Percentiles rank a stretch among this genome's conserved stretches.
phyloP scores from a whole-genome alignment of 257 asterid species.

The Fraxinus cuspidata region DNA sequence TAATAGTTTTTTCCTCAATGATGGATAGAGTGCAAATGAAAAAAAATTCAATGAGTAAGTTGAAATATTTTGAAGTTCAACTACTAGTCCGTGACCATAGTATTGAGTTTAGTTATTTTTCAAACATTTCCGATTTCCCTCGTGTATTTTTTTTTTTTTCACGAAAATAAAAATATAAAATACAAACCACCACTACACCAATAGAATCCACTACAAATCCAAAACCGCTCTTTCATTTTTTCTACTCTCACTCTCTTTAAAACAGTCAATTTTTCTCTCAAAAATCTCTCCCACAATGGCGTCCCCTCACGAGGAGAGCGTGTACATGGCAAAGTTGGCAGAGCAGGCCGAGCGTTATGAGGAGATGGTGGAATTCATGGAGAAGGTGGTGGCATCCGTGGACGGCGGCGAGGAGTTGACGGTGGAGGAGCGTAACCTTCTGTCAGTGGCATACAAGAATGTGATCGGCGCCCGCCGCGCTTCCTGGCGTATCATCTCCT shows the following conservation, averaged over 20 bases:
- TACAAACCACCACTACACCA: neutral
- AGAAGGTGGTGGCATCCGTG: constrained; percentile 66
- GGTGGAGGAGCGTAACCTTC: constrained; percentile 81
- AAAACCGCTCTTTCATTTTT: constrained; percentile 13
- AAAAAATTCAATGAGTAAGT: too few species aligned
- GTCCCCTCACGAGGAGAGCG: constrained; percentile 79
- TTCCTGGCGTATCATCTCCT: constrained; percentile 75
- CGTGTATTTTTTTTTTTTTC: too few species aligned
- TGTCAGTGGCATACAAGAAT: constrained; percentile 76
- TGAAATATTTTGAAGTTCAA: too few species aligned
- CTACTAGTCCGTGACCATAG: too few species aligned
- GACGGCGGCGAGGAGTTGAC: constrained; percentile 67
- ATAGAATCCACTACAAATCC: neutral
- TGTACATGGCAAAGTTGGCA: constrained; percentile 88
- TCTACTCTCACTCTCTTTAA: constrained; percentile 22
- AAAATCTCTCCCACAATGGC: constrained; percentile 43
- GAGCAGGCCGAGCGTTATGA: constrained; percentile 95
- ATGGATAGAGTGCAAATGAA: too few species aligned
- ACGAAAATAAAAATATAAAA: too few species aligned
- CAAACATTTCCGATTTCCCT: too few species aligned
- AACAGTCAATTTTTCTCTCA: constrained; percentile 22
- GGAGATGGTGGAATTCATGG: constrained; percentile 95
- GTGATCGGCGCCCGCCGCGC: constrained; percentile 86
- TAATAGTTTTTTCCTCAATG: too few species aligned
- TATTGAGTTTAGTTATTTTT: too few species aligned